Evolutionary conservation across 1,284 basidiomycete genomes (phyloP), one percentile per base, ranked within the genome.

Genomic region (Coniferiporia sulphurascens): DNA sequence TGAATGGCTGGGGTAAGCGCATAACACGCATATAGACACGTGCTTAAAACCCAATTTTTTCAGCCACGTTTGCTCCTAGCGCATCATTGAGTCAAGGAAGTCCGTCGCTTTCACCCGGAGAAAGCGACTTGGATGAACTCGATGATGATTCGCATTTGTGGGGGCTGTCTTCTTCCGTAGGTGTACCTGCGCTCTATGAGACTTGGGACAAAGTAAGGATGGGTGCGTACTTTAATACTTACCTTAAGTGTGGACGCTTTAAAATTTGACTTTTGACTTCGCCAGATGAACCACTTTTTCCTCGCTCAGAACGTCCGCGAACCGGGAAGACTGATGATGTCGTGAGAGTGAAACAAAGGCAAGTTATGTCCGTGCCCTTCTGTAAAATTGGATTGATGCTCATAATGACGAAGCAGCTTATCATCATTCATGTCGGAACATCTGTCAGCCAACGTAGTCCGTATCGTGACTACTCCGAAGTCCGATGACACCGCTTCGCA

Each of bases 1-100:
- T 85, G 1, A 74, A 81, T 65, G 85, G 84, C 17, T 84, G 83
- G 83, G 67, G 85, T 86, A 65, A 45, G 77, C 73, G 45, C 51
- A 7, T 35, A 46, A 51, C 54, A 19, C 55, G 12, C 54, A 19
- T 32, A 59, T 55, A 21, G 12, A n/a, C 17, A 41, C 9, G 38
- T 19, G 22, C 35, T 6, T 52, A 27, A 44, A 44, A 46, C 41
- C 32, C n/a, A n/a, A 43, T 15, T 8, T 49, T 58, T 53, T 12
- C 44, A 52, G 54, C 44, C 21, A 56, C 49, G 43, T 59, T 35
- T 57, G 63, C 1, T 60, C 59, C 51, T 55, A 61, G n/a, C 53
- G 52, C 1, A 62, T 62, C n/a, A 65, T 63, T 74, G 15, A 19
- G 48, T 35, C 68, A 70, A 19, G 71, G 72, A 6, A 71, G 73